Base-by-base conservation (phyloP, 345 rosid species). In the Brassica juncea region DNA sequence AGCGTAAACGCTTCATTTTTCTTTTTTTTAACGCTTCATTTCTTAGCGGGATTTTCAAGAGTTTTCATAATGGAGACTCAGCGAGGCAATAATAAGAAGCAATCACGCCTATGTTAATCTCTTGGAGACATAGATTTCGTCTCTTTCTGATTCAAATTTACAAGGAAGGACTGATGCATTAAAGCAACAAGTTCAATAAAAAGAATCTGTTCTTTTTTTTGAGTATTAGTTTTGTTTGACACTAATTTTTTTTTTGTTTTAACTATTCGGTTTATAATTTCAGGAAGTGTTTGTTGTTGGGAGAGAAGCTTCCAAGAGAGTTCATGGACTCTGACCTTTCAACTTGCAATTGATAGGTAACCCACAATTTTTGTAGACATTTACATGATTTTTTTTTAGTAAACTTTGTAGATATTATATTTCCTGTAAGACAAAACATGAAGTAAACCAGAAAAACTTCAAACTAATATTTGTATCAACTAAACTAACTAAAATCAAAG, bases 221-320 rank as follows among this genome's bases (percentile, higher is more conserved):
- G 58, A 28, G 59, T 25, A 16, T 54, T 54, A 5, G 59, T 54
- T 54, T 54, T 42, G 49, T 42, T 42, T 42, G 52, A 54, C 32
- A 6, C 55, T 23, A 52, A 7, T 14, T 14, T 14, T 15, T 2
- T 2, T 28, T 58, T 76, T 49, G 42, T 16, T 65, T 28, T 23
- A 54, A 21, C 1, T 52, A 14, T 23, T 37, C 52, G 11, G 62
- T 32, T 73, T 78, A 21, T 6, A 42, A 66, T 76, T 80, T 64
- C 86, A 92, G 98, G 98, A 94, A 76, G 93, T 97, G 11, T 94
- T 90, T 89, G 93, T 97, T 66, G 94, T 92, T 28, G 90, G 91
- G 16, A 85, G 98, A 86, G 97, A 92, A 82, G 98, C 91, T 77
- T 92, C 97, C 1, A 90, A 71, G 82, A 86, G 94, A 86, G 94